A percentile compares a stretch with the other conserved stretches of the same genome.
Evolutionary conservation across 139 green algal species (phyloP).

Genomic region (Volvox reticuliferus): DNA sequence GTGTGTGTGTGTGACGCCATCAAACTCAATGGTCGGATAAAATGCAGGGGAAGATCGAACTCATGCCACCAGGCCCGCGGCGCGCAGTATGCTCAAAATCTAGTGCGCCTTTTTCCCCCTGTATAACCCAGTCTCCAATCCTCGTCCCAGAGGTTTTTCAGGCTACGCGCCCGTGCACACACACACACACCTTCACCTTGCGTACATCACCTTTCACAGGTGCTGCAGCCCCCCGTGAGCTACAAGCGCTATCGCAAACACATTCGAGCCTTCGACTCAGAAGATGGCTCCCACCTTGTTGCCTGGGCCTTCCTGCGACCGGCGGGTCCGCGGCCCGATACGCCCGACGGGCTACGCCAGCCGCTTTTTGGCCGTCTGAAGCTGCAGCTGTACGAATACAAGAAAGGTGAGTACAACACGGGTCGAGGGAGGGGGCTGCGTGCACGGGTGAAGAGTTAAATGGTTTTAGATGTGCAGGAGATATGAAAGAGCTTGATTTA

Average conservation of each 20-base stretch:
- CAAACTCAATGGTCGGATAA: no score
- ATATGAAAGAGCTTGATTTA: no score
- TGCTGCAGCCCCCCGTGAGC: conserved; percentile 61
- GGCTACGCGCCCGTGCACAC: no score
- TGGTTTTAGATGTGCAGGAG: no score
- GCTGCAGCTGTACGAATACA: conserved; percentile 66
- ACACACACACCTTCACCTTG: no score
- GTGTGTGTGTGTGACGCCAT: not conserved
- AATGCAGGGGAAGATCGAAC: no score
- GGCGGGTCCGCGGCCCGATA: conserved; percentile 25
- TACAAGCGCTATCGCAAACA: conserved; percentile 60
- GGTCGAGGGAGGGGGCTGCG: not conserved
- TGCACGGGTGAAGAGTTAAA: no score
- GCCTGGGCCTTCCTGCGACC: conserved; percentile 68
- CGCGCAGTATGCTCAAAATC: not conserved
- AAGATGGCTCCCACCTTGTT: conserved; percentile 44
- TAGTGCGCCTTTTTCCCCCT: not conserved
- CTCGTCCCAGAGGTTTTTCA: no score
- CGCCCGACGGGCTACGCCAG: not conserved
- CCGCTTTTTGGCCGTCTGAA: conserved; percentile 52
- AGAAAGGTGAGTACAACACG: not conserved
- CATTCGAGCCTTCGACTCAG: conserved; percentile 30
- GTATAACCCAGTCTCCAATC: no score
- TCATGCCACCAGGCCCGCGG: no score
- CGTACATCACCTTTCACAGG: conserved; percentile 20